These are phyloP conservation scores for Holtermanniella nyarrowii DNA, from an alignment of 768 basidiomycete genomes.

Conservation along the genomic window DNA sequence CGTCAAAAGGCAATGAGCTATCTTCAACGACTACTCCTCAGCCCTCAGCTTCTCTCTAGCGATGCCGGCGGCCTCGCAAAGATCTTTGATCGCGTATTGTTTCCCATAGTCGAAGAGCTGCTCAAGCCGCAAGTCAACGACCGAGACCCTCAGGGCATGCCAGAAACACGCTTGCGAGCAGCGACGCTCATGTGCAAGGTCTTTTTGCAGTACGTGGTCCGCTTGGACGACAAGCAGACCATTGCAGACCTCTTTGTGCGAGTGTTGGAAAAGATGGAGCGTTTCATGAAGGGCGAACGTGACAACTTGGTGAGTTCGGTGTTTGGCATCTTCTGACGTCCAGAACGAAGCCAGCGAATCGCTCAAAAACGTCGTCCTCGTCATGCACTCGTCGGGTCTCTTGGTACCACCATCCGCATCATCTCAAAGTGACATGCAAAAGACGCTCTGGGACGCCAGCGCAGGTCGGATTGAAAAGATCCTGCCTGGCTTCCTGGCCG, in stretches of 20 bases:
- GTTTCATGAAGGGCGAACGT: constrained; percentile 73
- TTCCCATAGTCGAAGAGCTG: constrained; percentile 84
- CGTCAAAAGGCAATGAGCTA: constrained; percentile 69
- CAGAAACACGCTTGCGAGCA: constrained; percentile 78
- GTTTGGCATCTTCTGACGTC: neutral
- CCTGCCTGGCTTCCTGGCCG: constrained; percentile 71
- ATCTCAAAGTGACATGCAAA: constrained; percentile 14
- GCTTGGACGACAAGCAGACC: constrained; percentile 52
- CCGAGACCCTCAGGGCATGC: constrained; percentile 74
- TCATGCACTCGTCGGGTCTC: constrained; percentile 83
- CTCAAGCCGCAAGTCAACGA: constrained; percentile 69
- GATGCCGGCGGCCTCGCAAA: constrained; percentile 61
- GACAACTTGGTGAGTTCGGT: constrained; percentile 66
- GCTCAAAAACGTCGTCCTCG: constrained; percentile 87
- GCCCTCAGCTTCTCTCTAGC: constrained; percentile 56
- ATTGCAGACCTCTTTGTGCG: constrained; percentile 72
- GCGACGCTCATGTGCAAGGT: constrained; percentile 86
- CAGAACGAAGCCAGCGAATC: constrained; percentile 95
- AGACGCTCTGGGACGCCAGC: constrained; percentile 66
- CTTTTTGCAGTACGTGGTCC: constrained; percentile 85
- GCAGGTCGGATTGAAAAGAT: constrained; percentile 80
- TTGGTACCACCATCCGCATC: constrained; percentile 53
- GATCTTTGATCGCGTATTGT: constrained; percentile 78
- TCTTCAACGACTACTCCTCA: constrained; percentile 73
- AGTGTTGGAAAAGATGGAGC: constrained; percentile 77